Evolutionary conservation across 495 filamentous ascomycete species (phyloP), one percentile per base, ranked within the genome.

Genomic region (Lophiotrema nucula): DNA sequence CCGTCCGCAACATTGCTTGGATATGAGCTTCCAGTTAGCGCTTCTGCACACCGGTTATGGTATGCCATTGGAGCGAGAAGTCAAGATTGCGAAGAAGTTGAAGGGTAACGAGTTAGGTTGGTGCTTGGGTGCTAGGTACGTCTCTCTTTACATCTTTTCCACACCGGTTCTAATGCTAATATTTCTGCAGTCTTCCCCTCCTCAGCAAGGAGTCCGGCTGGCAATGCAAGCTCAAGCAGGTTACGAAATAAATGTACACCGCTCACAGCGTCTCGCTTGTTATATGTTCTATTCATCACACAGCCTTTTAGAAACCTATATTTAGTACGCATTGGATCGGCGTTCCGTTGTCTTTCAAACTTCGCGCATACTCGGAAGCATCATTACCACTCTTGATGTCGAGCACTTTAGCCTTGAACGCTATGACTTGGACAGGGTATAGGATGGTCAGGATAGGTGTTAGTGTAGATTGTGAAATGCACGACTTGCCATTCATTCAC

Each of bases 51-150:
- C 91, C 0, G 93, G 93, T 18, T 98, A 98, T 71, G 93, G 96
- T 63, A 97, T 98, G 91, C 92, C 92, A 4, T 80, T 97, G 66
- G 89, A 93, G 55, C 83, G 93, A 19, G 92, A 97, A 74, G 91
- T 98, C 50, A 89, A 88, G 79, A 95, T 96, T 64, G 93, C 93
- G 25, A 97, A 98, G 88, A 92, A 96, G 81, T 93, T 97, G 65
- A 92, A 92, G 78, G 85, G 84, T 28, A 96, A 96, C 72, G 95
- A 98, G 79, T 75, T 98, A 54, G 93, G 93, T 45, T 98, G 93
- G 93, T 97, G 92, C 76, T 77, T 98, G 71, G 93, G 93, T 66
- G 93, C 93, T 56, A 97, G 90, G 89, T 92, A 80, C 74, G 83
- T 60, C 59, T 65, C 47, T 31, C 47, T 31, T 35, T 28, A 27